These are phyloP conservation scores for Ajuga chamaepitys DNA, from an alignment of 257 asterid genomes.

Conservation along the genomic window DNA sequence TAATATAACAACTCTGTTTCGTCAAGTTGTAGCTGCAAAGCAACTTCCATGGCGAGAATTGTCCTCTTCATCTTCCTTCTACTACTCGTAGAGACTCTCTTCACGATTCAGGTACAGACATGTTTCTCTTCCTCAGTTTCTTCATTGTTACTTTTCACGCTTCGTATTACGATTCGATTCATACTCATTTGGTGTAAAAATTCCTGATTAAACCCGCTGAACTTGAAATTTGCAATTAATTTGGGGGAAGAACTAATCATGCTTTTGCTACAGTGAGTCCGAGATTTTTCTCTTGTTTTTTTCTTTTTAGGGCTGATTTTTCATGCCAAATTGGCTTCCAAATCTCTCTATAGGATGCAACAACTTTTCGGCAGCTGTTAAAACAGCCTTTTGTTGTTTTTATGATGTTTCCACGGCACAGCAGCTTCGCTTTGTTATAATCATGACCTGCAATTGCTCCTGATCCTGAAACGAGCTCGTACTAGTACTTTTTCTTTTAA, in stretches of 20 bases:
- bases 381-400: background rate
- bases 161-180: background rate
- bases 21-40: background rate
- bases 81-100: conserved; percentile 12
- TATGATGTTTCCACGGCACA: background rate
- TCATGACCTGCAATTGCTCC: background rate
- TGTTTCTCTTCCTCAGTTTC: background rate
- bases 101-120: conserved; percentile 15
- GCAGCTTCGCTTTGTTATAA: background rate
- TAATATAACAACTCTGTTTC: background rate
- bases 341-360: background rate
- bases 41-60: background rate
- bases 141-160: background rate
- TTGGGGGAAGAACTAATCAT: background rate
- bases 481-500: too few relatives aligned
- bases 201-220: background rate
- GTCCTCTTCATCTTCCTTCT: background rate
- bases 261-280: background rate
- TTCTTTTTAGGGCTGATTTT: background rate
- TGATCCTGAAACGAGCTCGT: background rate
- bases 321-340: background rate
- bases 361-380: background rate
- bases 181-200: background rate
- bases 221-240: background rate
- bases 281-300: background rate